Conservation (phyloP, 805 yeast genomes). For the Candida palmyrensis region DNA sequence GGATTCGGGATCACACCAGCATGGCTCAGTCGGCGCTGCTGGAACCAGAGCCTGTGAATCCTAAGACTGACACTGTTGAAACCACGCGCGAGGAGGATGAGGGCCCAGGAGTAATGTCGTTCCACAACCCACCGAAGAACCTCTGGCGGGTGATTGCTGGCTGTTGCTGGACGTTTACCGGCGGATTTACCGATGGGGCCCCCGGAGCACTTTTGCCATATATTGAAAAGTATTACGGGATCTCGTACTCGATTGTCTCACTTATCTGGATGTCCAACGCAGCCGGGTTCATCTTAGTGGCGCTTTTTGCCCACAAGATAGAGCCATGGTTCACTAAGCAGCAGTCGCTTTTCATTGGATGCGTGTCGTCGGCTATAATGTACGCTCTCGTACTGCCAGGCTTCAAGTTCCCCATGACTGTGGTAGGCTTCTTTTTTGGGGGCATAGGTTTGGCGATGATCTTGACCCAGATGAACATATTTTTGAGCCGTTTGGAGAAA, state of each 20-base stretch:
- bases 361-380: conserved; percentile 30
- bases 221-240: conserved; percentile 44
- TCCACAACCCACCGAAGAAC: conserved; percentile 17
- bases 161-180: conserved; percentile 34
- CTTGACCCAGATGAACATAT: conserved; percentile 48
- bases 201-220: conserved; percentile 57
- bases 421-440: conserved; percentile 49
- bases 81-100: neutral
- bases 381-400: conserved; percentile 45
- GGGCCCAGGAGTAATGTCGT: conserved; percentile 8
- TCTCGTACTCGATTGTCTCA: conserved; percentile 51
- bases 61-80: neutral
- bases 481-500: conserved; percentile 44
- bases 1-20: neutral
- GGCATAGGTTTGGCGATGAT: conserved; percentile 52
- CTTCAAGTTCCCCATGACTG: conserved; percentile 43
- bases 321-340: conserved; percentile 37
- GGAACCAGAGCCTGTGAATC: neutral
- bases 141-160: conserved; percentile 31
- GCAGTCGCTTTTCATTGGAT: conserved; percentile 37
- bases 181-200: conserved; percentile 51
- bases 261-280: conserved; percentile 56
- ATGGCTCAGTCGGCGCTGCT: too few relatives aligned
- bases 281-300: conserved; percentile 48
- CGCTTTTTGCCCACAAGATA: conserved; percentile 42